These are phyloP conservation scores for Pseudogymnoascus sp. DNA, from an alignment of 2,329 filamentous ascomycete species.

Conservation along the genomic window DNA sequence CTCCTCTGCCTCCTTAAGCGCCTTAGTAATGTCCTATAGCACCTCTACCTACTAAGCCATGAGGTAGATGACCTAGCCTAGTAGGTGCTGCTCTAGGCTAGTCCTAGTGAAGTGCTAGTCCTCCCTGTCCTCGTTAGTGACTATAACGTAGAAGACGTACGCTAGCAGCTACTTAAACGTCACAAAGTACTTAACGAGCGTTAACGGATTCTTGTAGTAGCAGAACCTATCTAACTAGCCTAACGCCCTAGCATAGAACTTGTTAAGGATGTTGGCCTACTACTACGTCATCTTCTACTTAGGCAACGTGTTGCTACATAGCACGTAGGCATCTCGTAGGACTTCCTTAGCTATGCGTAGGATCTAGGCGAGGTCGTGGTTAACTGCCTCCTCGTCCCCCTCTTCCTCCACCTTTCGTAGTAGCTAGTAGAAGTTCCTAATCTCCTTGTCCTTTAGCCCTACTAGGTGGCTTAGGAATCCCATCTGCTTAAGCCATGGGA, in stretches of 20 bases:
- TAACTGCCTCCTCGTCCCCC: background rate
- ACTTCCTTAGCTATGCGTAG: conserved; percentile 8
- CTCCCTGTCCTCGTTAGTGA: too few relatives aligned
- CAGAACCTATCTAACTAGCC: conserved; percentile 8
- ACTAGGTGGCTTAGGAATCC: too few relatives aligned
- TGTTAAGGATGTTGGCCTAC: conserved; percentile 14
- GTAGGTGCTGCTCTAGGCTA: background rate
- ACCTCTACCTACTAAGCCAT: background rate
- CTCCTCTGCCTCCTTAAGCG: background rate
- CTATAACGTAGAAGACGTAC: conserved; percentile 14
- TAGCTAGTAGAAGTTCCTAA: too few relatives aligned
- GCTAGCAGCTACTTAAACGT: conserved; percentile 11
- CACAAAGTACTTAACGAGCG: background rate
- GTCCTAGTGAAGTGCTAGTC: background rate
- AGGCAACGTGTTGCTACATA: conserved; percentile 11
- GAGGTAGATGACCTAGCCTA: background rate
- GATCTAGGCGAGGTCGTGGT: conserved; percentile 9
- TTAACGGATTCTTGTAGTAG: conserved; percentile 13
- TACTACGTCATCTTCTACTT: conserved; percentile 15
- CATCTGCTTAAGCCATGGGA: conserved; percentile 11
- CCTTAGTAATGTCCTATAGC: conserved; percentile 10
- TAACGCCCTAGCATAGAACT: conserved; percentile 12
- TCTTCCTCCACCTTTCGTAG: background rate
- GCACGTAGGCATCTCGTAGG: conserved; percentile 11
- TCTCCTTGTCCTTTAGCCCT: too few relatives aligned